A percentile compares a stretch with the other conserved stretches of the same genome.
These are phyloP conservation scores for Magnusiomyces starmeri DNA, from an alignment of 1,139 yeast species.

Conservation along the genomic window DNA sequence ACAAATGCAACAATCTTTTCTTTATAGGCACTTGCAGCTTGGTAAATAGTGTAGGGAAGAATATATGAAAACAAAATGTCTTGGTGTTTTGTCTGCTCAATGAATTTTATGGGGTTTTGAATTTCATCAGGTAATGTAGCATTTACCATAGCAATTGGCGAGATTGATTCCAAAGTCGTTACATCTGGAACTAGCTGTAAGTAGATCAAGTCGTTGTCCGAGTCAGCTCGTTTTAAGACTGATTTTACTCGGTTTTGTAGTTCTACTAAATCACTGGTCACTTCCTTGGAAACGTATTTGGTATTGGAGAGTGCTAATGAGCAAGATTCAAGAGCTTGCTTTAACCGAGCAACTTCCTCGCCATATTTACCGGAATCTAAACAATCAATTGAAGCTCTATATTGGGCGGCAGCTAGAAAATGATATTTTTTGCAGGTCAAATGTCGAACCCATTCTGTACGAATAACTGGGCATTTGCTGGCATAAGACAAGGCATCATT, in stretches of 20 bases:
- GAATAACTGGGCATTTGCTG: conserved; percentile 44
- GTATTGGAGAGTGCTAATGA: conserved; percentile 18
- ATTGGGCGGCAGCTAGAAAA: conserved; percentile 64
- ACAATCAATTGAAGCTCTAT: conserved; percentile 48
- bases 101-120: conserved; percentile 12
- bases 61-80: conserved; percentile 46
- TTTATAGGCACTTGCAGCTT: conserved; percentile 59
- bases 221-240: conserved; percentile 51
- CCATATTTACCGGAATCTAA: conserved; percentile 54
- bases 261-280: conserved; percentile 41
- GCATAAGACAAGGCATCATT: conserved; percentile 41
- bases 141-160: conserved; percentile 48
- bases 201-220: conserved; percentile 77
- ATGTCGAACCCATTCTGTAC: conserved; percentile 59
- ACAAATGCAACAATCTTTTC: conserved; percentile 58
- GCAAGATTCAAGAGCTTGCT: conserved; percentile 38
- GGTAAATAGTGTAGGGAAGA: conserved; percentile 60
- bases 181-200: conserved; percentile 53
- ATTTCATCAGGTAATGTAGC: conserved; percentile 40
- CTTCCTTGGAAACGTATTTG: conserved; percentile 40
- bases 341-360: conserved; percentile 55
- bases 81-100: conserved; percentile 18
- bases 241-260: conserved; percentile 41
- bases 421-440: conserved; percentile 51
- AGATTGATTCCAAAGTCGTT: conserved; percentile 39